Percentiles rank a stretch among this genome's conserved stretches.
phyloP scores from a whole-genome alignment of 2,329 filamentous ascomycete species.

The Aspergillus ochraceoroseus region DNA sequence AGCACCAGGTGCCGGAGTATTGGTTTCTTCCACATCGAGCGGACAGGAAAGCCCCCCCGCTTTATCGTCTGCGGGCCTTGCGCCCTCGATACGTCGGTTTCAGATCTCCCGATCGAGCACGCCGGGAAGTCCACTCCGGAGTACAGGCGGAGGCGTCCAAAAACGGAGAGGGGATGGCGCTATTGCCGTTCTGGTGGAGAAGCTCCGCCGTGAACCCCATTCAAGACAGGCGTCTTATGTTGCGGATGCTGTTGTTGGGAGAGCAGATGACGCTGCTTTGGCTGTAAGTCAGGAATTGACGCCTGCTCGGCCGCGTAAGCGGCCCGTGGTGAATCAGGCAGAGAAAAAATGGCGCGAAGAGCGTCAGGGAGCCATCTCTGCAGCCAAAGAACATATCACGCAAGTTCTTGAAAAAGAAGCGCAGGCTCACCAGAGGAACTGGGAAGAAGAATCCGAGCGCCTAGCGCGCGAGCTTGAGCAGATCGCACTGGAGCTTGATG shows the following conservation, averaged over 20 bases:
- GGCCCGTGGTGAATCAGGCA: constrained; percentile 40
- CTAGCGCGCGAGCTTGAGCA: constrained; percentile 42
- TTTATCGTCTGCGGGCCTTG: constrained; percentile 16
- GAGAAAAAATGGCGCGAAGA: constrained; percentile 39
- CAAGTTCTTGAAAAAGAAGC: constrained; percentile 37
- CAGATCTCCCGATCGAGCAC: constrained; percentile 37
- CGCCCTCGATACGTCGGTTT: constrained; percentile 35
- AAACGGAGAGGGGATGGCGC: constrained; percentile 31
- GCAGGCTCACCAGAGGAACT: constrained; percentile 35
- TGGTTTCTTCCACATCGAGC: constrained; percentile 14
- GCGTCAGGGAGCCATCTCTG: constrained; percentile 31
- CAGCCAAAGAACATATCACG: constrained; percentile 35
- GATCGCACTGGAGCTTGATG: constrained; percentile 42
- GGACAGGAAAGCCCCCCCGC: constrained; percentile 16
- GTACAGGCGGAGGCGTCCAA: constrained; percentile 33
- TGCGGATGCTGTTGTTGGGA: constrained; percentile 26
- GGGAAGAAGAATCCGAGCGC: constrained; percentile 42
- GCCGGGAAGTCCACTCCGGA: constrained; percentile 25
- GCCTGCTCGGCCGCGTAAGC: constrained; percentile 30
- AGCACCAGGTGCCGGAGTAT: background rate
- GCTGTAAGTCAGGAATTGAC: constrained; percentile 11
- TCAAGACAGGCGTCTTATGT: constrained; percentile 35
- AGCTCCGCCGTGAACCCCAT: constrained; percentile 32
- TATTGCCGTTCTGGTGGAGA: constrained; percentile 41
- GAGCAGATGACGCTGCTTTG: constrained; percentile 10